A percentile compares a stretch with the other conserved stretches of the same genome.
Evolutionary conservation across 371 early-diverging fungal species (phyloP).

Genomic region (Funneliformis caledonium): DNA sequence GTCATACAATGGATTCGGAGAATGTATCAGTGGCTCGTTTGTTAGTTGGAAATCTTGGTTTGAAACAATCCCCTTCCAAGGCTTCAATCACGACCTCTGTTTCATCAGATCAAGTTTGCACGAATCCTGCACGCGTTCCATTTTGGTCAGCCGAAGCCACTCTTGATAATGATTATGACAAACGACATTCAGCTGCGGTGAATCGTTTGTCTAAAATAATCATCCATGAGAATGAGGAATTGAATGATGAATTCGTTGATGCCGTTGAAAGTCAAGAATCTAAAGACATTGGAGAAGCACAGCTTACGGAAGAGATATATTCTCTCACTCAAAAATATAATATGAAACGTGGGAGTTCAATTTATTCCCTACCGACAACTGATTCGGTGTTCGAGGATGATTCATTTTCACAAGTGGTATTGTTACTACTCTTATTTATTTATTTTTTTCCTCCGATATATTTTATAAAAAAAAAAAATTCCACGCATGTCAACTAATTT

Average conservation of each 20-base stretch:
- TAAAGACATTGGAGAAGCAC: neutral
- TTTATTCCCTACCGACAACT: neutral
- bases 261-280: constrained; percentile 31
- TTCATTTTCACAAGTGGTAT: neutral
- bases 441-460: no score
- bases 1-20: constrained; percentile 29
- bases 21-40: constrained; percentile 14
- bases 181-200: neutral
- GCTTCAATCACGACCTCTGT: constrained; percentile 21
- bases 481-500: neutral
- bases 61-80: constrained; percentile 20
- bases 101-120: constrained; percentile 18
- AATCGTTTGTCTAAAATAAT: constrained; percentile 28
- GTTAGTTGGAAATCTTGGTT: constrained; percentile 34
- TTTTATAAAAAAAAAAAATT: neutral
- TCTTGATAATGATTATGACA: neutral
- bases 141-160: neutral
- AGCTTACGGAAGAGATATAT: constrained; percentile 9
- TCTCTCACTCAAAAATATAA: neutral
- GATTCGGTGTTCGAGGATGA: constrained; percentile 18
- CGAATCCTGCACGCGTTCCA: neutral
- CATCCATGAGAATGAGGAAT: constrained; percentile 26
- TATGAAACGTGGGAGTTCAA: neutral
- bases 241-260: constrained; percentile 36
- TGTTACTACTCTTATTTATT: neutral